These are phyloP conservation scores for Mycena rebaudengoi DNA, from an alignment of 768 basidiomycete genomes.

Conservation along the genomic window DNA sequence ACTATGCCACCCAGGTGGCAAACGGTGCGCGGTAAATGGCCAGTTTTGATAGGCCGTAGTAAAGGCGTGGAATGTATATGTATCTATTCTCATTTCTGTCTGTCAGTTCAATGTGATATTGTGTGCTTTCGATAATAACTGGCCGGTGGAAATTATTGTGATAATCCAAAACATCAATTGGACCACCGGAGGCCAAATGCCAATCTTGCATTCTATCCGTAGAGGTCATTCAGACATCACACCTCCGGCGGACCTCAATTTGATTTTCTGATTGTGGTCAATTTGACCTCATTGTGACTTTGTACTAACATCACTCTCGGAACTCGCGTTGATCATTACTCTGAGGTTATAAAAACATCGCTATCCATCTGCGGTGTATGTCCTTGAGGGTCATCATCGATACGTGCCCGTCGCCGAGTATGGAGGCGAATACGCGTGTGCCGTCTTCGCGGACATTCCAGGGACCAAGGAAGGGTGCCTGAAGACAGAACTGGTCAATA, in stretches of 20 bases:
- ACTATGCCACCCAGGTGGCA: too few species aligned
- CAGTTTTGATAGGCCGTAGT: too few species aligned
- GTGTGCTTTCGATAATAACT: too few species aligned
- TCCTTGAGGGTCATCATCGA: slow-evolving; percentile 35
- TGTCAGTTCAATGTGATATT: too few species aligned
- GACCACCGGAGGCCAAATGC: background rate
- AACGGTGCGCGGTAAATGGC: too few species aligned
- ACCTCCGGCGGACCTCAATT: background rate
- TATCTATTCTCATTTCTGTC: too few species aligned
- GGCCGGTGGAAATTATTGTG: too few species aligned
- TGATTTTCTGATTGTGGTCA: background rate
- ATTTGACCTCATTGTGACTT: background rate
- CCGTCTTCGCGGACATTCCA: slow-evolving; percentile 34
- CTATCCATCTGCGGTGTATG: slow-evolving; percentile 11
- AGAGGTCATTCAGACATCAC: background rate
- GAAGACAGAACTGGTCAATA: background rate
- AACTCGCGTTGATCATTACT: background rate
- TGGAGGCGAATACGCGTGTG: slow-evolving; percentile 33
- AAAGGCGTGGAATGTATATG: too few species aligned
- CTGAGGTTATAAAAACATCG: background rate
- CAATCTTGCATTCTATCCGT: background rate
- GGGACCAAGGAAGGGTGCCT: slow-evolving; percentile 29
- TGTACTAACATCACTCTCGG: background rate
- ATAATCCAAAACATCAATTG: background rate
- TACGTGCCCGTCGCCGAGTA: slow-evolving; percentile 30